Percentiles rank a stretch among this genome's conserved stretches.
These are phyloP conservation scores for Vaccinium vitisidaea DNA, from an alignment of 148 eudicot genomes.

Conservation along the genomic window DNA sequence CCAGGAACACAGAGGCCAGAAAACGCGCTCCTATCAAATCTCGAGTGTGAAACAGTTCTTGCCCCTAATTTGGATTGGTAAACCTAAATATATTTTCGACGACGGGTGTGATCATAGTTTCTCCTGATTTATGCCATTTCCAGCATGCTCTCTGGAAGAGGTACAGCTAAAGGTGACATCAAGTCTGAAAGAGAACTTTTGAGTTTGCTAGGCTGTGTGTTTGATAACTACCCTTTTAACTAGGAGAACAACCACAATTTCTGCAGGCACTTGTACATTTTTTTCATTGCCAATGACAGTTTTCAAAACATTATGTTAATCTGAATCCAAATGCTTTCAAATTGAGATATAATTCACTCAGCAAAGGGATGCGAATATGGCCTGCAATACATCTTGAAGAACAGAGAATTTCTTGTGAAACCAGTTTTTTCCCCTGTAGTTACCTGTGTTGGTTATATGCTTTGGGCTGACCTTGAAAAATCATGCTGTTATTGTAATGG, in stretches of 20 bases:
- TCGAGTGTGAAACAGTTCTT: conserved; percentile 2
- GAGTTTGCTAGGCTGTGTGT: neutral
- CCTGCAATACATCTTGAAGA: neutral
- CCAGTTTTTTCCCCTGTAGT: neutral
- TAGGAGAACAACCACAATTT: neutral
- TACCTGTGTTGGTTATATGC: neutral
- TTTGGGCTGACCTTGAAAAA: neutral
- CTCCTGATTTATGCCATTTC: neutral
- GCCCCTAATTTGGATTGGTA: conserved; percentile 4
- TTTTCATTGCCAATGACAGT: neutral
- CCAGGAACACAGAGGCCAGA: neutral
- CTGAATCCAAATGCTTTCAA: neutral
- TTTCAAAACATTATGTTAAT: neutral
- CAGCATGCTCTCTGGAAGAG: neutral
- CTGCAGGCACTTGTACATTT: neutral
- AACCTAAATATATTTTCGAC: neutral
- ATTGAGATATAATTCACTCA: neutral
- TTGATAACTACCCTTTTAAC: neutral
- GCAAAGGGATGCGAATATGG: neutral
- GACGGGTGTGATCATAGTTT: neutral
- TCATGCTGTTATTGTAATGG: neutral
- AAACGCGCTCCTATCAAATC: neutral
- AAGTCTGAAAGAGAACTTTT: neutral
- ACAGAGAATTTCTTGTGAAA: neutral
- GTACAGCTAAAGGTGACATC: neutral